Base-by-base conservation (phyloP, 306 rosid species). In the Malus domestica region DNA sequence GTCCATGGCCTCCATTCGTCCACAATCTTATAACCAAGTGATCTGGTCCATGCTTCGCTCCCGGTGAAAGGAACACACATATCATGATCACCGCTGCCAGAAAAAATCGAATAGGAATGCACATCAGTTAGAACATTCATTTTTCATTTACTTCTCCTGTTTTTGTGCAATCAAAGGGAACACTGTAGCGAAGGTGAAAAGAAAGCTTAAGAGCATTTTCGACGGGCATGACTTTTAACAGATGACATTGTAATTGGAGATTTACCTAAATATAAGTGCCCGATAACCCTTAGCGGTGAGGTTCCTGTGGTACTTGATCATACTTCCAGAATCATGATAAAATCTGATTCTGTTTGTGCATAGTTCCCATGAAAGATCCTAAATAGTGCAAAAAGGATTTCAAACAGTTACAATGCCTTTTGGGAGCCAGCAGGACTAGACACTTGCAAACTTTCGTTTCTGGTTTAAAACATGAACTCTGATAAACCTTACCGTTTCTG, bases 21-120 rank as follows among this genome's bases (percentile, higher is more conserved):
- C 62, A 85, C 74, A 73, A 90, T 77, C 79, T 87, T 85, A 85
- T 92, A 92, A 67, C 96, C 97, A 3, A 94, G 1, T 27, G 97
- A 90, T 86, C 85, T 87, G 4, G 97, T 92, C 97, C 98, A 94
- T 1, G 97, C 93, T 85, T 90, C 65, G 46, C 86, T 86, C 68
- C 98, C 97, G 2, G 97, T 92, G 85, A 35, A 94, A 6, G 98
- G 98, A 83, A 92, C 96, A 81, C 97, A 94, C 95, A 94, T 74
- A 73, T 94, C 98, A 80, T 92, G 97, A 84, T 94, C 98, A 10
- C 98, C 98, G 33, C 98, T 92, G 88, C 71, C 45, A 18, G 5
- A 67, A 35, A 81, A 64, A 74, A 72, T 20, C 3, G 12, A 20
- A 70, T 54, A 20, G 3, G 16, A 42, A 54, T 22, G 72, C 59